Evolutionary conservation across 495 filamentous ascomycete species (phyloP), one percentile per base, ranked within the genome.

Genomic region (Aspergillus conjunctus): DNA sequence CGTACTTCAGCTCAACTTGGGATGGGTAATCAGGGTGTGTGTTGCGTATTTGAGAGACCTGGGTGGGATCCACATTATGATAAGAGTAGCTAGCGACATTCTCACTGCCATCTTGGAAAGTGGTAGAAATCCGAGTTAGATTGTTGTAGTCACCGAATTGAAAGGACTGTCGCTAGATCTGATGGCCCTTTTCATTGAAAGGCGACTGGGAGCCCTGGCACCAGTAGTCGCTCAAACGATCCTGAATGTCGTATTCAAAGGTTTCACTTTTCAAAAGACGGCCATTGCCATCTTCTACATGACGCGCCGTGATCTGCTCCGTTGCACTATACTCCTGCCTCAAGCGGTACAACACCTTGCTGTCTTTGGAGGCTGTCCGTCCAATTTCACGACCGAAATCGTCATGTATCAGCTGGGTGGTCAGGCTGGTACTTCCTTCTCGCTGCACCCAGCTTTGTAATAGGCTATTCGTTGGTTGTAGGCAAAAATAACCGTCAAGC

Each of bases 321-420:
- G 57, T 53, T 12, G 4, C 34, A 7, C 14, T 37, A 26, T 55
- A 61, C 1, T 10, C 3, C 43, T 61, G 59, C 20, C 2, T 51
- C 2, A 20, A 7, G 18, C 51, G 44, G 30, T 0, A 56, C 4
- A 56, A 18, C n/a, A 1, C 15, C 10, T 20, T 44, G 0, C 1
- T 17, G 1, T 44, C 52, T 21, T 41, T 21, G 2, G 1, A 15
- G 51, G 56, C 59, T 5, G 10, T 56, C 6, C 59, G 43, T 2
- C 43, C 3, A 14, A 51, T 41, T 10, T 61, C 59, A 1, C 59
- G 59, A 10, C 45, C 52, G 22, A 61, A 61, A 7, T 61, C 59
- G 12, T 61, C 59, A 32, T 61, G 51, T 7, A 3, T 39, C 1
- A 39, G 34, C 3, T 8, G 10, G 15, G 34, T 39, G 34, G 34